phyloP scores from a whole-genome alignment of 2,329 filamentous ascomycete species.

The Xylariaceae sp. region DNA sequence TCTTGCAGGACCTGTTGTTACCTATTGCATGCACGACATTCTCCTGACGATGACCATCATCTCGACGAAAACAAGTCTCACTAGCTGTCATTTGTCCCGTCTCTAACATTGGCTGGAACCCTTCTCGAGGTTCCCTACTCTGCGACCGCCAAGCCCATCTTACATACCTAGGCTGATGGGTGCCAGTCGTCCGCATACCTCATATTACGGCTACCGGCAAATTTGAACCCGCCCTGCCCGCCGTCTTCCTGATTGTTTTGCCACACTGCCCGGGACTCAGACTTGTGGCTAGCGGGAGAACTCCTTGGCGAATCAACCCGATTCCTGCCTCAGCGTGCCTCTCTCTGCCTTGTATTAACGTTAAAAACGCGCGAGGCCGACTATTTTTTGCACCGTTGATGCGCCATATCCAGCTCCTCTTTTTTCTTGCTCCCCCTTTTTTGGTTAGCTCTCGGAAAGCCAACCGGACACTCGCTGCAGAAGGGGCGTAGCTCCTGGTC shows the following conservation, averaged over 20 bases:
- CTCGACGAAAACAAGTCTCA: slow-evolving; percentile 25
- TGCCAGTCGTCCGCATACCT: slow-evolving; percentile 1
- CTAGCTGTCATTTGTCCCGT: slow-evolving; percentile 24
- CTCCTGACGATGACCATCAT: slow-evolving; percentile 29
- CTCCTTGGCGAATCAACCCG: neutral
- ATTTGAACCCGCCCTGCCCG: neutral
- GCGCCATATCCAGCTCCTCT: neutral
- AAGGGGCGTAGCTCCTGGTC: neutral
- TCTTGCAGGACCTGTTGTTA: neutral
- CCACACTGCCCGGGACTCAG: neutral
- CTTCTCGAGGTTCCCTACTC: slow-evolving; percentile 29
- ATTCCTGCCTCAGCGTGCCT: neutral
- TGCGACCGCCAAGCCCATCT: slow-evolving; percentile 6
- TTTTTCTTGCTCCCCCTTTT: slow-evolving; percentile 1
- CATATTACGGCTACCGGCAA: neutral
- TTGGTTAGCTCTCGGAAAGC: slow-evolving; percentile 2
- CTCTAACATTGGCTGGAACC: slow-evolving; percentile 34
- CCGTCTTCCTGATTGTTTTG: neutral
- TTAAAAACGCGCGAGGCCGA: too few species aligned
- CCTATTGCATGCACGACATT: slow-evolving; percentile 3
- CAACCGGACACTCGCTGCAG: slow-evolving; percentile 1
- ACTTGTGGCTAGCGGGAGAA: neutral
- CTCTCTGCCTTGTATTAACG: too few species aligned
- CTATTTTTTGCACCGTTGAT: neutral
- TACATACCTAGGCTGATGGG: slow-evolving; percentile 1